Base-by-base conservation (phyloP, 768 basidiomycete genomes). In the Lactarius hatsudake region DNA sequence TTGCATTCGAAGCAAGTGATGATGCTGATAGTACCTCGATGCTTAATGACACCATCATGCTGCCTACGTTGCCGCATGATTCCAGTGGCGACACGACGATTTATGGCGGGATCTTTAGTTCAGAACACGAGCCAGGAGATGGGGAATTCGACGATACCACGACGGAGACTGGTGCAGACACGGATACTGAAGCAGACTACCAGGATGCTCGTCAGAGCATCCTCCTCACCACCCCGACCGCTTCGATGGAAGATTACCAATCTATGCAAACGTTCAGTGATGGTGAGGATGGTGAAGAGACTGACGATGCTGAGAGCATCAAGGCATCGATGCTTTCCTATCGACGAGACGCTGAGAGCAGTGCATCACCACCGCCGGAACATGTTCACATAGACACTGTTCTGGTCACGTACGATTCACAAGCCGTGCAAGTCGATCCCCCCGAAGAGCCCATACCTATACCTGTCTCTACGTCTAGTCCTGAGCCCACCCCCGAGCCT, bases 201-300 rank as follows among this genome's bases (percentile, higher is more conserved):
- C 81, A 88, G 1, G 94, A 96, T 68, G 86, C 94, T 2, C 80
- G 87, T 55, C 87, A 88, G 74, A 93, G 83, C 45, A 75, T 86
- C 30, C 78, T 78, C 13, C 79, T 84, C 71, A 81, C 85, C 75
- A 87, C 87, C 1, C 90, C 92, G 4, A 86, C 85, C 4, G 83
- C 83, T 65, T 89, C 89, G 5, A 66, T 69, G 59, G 78, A 78
- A 58, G 66, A 66, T 26, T 68, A 62, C 38, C 62, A 68, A 20
- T 72, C 66, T 9, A 58, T 66, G 23, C 48, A 65, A 40, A 58
- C 68, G 12, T 66, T 69, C 65, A 86, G 88, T 48, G 90, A 91
- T 70, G 86, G 85, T 66, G 90, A 85, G 2, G 83, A 80, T 62
- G 81, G 82, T 51, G 83, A 81, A 34, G 85, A 84, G 61, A 85